A percentile compares a stretch with the other conserved stretches of the same genome.
Conservation (phyloP, 306 rosid species). For the Medicago arabica region DNA sequence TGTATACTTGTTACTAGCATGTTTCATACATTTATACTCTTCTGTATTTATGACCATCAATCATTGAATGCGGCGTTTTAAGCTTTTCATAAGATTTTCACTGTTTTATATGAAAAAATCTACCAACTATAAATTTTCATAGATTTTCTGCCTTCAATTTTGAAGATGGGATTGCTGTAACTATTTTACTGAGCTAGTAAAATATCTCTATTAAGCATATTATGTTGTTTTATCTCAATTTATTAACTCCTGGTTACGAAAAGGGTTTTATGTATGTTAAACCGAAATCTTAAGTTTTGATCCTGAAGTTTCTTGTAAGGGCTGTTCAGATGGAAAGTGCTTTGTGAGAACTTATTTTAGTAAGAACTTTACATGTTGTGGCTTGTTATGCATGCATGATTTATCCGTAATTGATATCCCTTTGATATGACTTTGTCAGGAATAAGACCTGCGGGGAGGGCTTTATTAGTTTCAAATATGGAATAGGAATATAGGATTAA, state of each 20-base stretch:
- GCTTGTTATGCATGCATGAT: not conserved
- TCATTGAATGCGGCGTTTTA: not conserved
- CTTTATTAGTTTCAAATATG: conserved; percentile 7
- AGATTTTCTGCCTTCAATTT: conserved; percentile 26
- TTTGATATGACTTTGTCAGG: conserved; percentile 1
- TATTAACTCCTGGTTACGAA: not conserved
- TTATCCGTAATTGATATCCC: conserved; percentile 12
- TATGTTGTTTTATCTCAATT: not conserved
- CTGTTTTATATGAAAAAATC: not conserved
- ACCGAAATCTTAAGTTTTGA: not conserved
- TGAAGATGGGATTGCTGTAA: not conserved
- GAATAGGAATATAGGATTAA: not conserved
- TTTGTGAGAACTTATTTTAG: not conserved
- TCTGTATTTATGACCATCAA: not conserved
- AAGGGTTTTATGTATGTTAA: not conserved
- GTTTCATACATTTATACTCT: not conserved
- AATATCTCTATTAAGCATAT: not conserved
- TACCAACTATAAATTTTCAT: not conserved
- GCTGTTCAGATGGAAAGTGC: not conserved
- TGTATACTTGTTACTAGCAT: conserved; percentile 38
- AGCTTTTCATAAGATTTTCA: conserved; percentile 20
- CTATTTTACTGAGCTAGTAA: not conserved
- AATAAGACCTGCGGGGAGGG: conserved; percentile 28
- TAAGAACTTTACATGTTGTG: conserved; percentile 20
- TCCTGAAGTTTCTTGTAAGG: not conserved